phyloP scores from a whole-genome alignment of 225 moss, liverwort and hornwort genomes.

The Thuidium tamariscinum region DNA sequence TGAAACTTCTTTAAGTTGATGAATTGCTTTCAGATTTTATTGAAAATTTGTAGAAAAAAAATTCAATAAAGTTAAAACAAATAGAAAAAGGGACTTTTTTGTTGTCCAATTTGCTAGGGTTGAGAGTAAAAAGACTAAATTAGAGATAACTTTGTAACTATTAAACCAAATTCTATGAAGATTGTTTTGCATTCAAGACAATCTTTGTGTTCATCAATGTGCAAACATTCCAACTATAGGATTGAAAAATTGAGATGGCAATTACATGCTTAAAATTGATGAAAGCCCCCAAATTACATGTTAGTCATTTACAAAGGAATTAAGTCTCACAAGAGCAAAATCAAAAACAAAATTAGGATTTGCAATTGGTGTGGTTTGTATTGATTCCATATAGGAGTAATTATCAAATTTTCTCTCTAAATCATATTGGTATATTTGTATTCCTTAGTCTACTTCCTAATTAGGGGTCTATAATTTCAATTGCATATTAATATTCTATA shows the following conservation, averaged over 20 bases:
- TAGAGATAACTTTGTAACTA: background rate
- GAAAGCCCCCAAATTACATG: fast-evolving
- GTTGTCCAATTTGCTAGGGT: fast-evolving
- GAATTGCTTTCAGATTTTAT: background rate
- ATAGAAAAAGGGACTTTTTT: background rate
- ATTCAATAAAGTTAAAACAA: background rate
- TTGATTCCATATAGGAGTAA: no score
- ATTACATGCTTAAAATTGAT: background rate
- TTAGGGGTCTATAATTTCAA: background rate
- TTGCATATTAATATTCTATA: background rate
- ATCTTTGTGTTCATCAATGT: fast-evolving
- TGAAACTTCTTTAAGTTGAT: fast-evolving
- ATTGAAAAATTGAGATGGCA: background rate
- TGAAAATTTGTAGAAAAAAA: no score
- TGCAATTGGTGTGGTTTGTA: no score
- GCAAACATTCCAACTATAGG: fast-evolving
- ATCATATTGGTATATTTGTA: background rate
- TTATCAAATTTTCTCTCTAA: background rate
- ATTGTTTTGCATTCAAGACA: background rate
- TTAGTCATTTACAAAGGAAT: fast-evolving
- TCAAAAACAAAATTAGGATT: fast-evolving
- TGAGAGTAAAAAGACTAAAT: background rate
- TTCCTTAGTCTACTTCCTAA: background rate
- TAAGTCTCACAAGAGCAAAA: background rate
- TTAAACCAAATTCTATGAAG: background rate